Evolutionary conservation across 2,329 filamentous ascomycete genomes (phyloP), one percentile per base, ranked within the genome.

Genomic region (Claviceps pazoutovae): DNA sequence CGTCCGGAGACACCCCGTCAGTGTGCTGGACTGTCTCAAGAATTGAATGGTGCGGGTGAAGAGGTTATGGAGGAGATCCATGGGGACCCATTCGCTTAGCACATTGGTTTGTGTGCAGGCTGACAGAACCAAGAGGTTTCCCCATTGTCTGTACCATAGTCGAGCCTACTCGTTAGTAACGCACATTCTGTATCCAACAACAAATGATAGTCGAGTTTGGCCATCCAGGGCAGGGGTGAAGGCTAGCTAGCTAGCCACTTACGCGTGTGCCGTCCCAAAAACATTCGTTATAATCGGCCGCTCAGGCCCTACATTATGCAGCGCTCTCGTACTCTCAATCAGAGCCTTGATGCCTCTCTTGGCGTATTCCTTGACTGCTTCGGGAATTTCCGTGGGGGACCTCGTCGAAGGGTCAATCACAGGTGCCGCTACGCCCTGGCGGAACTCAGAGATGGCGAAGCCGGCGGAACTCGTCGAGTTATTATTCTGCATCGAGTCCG

Each of bases 191-290:
- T 11, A 11, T 11, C 30, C 9, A 4, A 34, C 11, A 11, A 34
- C 8, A 30, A 11, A 39, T 36, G 17, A 42, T 9, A 5, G 17
- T 21, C 30, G 4, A 4, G 3, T 34, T 34, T 34, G 30, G 30
- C 4, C 30, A 34, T 34, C 9, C 30, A 34, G 30, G 3, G 9
- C 30, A 34, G 9, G 9, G 30, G 30, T 34, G 30, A 11, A 34
- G 30, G 4, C 30, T 34, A 34, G 30, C 30, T 34, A 34, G 30
- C 9, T 34, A 34, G 30, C 9, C 9, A 81, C 88, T 80, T 86
- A 95, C 87, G 91, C 90, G 74, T 96, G 91, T 56, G 89, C 86
- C 17, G 91, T 97, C 50, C 91, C 90, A 68, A 95, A 95, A 23
- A 95, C 83, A 60, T 96, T 97, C n/a, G 91, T 97, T 51, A 97